Evolutionary conservation across 306 rosid species (phyloP).

Genomic region (Prosopis cineraria): DNA sequence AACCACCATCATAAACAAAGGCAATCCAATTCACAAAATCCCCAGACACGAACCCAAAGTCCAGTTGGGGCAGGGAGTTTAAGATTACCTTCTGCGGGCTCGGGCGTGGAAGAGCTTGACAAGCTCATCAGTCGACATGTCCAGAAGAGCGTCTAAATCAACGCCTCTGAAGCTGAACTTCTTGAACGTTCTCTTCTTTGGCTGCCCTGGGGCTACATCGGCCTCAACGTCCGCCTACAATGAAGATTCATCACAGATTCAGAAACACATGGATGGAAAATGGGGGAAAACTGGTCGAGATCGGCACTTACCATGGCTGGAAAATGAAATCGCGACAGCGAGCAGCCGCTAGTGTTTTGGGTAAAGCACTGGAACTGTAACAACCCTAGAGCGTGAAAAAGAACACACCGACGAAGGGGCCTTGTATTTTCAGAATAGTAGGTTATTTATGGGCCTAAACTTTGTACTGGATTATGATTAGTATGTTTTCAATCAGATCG

Average conservation of each 20-base stretch:
- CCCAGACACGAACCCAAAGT: too few species aligned
- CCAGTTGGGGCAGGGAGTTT: background rate
- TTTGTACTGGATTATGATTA: background rate
- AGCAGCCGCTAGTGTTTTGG: background rate
- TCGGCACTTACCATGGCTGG: background rate
- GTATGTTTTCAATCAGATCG: background rate
- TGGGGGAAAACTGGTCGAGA: background rate
- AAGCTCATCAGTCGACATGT: conserved; percentile 88
- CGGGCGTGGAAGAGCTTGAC: conserved; percentile 85
- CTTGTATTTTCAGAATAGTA: too few species aligned
- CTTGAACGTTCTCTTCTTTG: conserved; percentile 94
- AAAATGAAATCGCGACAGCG: background rate
- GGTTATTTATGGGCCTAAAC: too few species aligned
- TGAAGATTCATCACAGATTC: background rate
- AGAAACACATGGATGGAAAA: background rate
- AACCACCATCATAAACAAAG: background rate
- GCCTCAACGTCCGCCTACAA: conserved; percentile 77
- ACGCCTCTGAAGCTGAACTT: conserved; percentile 92
- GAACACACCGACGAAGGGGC: too few species aligned
- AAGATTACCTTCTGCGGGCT: conserved; percentile 77
- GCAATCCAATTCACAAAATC: background rate
- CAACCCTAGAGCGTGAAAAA: too few species aligned
- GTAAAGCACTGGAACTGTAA: background rate
- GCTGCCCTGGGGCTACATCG: conserved; percentile 63
- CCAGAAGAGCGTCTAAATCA: conserved; percentile 85